Conservation (phyloP, 306 rosid genomes). For the Geum urbanum region DNA sequence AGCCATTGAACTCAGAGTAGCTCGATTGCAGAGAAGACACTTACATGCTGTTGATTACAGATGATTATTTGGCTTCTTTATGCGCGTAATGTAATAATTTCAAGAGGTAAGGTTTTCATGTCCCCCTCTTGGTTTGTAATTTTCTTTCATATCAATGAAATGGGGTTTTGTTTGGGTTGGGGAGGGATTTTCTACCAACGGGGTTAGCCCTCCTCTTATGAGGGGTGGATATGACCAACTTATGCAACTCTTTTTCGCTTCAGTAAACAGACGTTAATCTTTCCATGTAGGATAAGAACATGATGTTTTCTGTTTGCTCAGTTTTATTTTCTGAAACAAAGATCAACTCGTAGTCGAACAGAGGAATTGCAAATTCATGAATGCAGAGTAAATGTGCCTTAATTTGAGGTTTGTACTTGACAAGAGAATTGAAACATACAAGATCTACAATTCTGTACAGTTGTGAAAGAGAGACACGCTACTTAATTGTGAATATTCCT, state of each 20-base stretch:
- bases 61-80: too few species aligned
- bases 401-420: background rate
- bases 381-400: background rate
- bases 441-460: background rate
- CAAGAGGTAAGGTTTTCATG: background rate
- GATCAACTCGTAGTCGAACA: too few species aligned
- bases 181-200: background rate
- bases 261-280: too few species aligned
- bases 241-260: too few species aligned
- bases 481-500: constrained; percentile 1
- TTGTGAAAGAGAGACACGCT: too few species aligned
- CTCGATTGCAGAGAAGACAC: background rate
- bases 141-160: background rate
- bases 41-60: too few species aligned
- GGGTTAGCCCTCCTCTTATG: background rate
- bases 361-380: too few species aligned
- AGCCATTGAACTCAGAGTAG: background rate
- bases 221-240: background rate
- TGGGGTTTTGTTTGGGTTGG: background rate
- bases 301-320: background rate
- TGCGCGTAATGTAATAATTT: too few species aligned
- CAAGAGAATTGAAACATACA: background rate
- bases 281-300: background rate
- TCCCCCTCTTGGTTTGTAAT: constrained; percentile 1
- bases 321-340: too few species aligned